These are phyloP conservation scores for Corchorus olitorius DNA, from an alignment of 345 rosid species.

Conservation along the genomic window DNA sequence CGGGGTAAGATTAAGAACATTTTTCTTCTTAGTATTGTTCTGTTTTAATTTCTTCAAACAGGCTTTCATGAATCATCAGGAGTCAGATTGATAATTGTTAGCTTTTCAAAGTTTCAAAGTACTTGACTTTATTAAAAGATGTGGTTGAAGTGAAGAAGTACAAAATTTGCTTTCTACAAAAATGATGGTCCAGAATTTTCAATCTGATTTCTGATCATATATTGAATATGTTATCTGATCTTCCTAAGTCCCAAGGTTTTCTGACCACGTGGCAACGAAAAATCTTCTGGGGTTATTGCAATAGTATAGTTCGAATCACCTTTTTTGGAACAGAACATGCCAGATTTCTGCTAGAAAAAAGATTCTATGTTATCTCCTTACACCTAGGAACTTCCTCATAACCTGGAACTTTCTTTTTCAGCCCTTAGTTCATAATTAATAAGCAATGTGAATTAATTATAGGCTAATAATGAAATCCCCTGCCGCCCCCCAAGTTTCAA, in stretches of 20 bases:
- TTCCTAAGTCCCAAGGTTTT: neutral
- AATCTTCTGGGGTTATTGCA: neutral
- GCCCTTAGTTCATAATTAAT: neutral
- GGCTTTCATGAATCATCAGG: neutral
- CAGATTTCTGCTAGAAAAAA: too few species aligned
- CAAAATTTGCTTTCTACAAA: neutral
- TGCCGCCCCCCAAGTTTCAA: neutral
- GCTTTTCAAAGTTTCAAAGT: neutral
- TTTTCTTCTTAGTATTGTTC: neutral
- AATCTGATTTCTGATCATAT: neutral
- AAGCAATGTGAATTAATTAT: neutral
- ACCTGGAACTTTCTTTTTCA: slow-evolving; percentile 1
- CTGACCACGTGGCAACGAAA: neutral
- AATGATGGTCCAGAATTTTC: neutral
- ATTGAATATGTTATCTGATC: neutral
- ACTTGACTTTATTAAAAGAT: neutral
- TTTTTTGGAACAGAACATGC: neutral
- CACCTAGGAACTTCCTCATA: neutral
- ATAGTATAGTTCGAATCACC: neutral
- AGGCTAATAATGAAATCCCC: neutral
- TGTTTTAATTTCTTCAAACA: neutral
- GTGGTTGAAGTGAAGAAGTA: neutral
- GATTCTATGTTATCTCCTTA: neutral
- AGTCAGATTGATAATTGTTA: neutral
- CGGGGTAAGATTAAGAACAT: neutral